Conservation (phyloP, 2,329 filamentous ascomycete genomes). For the Cryphonectria nitschkei region DNA sequence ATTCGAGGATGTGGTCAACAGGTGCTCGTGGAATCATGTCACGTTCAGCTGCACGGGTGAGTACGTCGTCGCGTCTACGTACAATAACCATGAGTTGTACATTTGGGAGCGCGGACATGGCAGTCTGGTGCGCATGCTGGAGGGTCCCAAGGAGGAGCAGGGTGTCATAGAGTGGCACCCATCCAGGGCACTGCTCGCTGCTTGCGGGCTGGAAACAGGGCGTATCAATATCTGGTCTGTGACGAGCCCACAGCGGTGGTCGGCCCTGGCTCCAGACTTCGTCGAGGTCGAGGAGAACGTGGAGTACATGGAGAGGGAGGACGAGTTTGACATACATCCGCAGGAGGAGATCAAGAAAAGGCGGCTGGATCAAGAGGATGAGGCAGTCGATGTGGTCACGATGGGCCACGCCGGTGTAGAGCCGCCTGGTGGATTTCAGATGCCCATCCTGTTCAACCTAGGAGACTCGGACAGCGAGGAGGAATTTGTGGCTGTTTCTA, state of each 20-base stretch:
- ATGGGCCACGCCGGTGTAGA: conserved; percentile 68
- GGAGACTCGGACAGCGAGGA: conserved; percentile 96
- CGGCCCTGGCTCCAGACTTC: conserved; percentile 93
- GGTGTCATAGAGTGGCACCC: conserved; percentile 98
- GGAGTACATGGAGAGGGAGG: conserved; percentile 92
- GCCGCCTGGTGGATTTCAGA: conserved; percentile 68
- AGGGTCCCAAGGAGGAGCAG: conserved; percentile 94
- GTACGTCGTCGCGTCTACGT: conserved; percentile 94
- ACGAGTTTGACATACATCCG: conserved; percentile 97
- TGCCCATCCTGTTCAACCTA: conserved; percentile 92
- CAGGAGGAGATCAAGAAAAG: conserved; percentile 93
- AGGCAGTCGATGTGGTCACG: conserved; percentile 87
- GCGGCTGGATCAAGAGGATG: conserved; percentile 87
- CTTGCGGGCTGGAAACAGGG: conserved; percentile 89
- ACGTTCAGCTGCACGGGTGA: conserved; percentile 93
- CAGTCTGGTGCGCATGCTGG: conserved; percentile 93
- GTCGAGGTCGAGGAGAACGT: conserved; percentile 98
- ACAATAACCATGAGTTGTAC: conserved; percentile 98
- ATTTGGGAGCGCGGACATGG: conserved; percentile 96
- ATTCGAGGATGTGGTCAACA: conserved; percentile 96
- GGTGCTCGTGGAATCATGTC: conserved; percentile 94
- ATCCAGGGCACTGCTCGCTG: conserved; percentile 80
- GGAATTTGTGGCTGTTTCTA: conserved; percentile 70
- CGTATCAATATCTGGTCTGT: conserved; percentile 97
- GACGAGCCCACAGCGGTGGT: conserved; percentile 94